These are phyloP conservation scores for Pyrenula aspistea DNA, from an alignment of 495 filamentous ascomycete genomes.

Conservation along the genomic window DNA sequence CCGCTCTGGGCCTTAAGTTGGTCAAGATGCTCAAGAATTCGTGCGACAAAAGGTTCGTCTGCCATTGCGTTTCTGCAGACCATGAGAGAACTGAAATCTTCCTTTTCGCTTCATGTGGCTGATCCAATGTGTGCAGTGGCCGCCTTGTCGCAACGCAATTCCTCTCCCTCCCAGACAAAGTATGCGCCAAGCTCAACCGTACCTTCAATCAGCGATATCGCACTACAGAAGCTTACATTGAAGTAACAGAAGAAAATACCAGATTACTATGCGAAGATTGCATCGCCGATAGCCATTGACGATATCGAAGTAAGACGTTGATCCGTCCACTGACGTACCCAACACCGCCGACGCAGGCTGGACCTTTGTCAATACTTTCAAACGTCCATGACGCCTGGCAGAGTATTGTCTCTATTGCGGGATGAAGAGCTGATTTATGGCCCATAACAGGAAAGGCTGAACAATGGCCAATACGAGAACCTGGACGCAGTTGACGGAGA, in stretches of 20 bases:
- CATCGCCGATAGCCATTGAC: constrained; percentile 63
- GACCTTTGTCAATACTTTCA: too few relatives aligned
- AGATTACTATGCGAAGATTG: constrained; percentile 64
- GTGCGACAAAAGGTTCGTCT: constrained; percentile 57
- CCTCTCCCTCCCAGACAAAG: constrained; percentile 48
- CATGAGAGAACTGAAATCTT: too few relatives aligned
- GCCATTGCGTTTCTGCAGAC: too few relatives aligned
- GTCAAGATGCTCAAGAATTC: constrained; percentile 52
- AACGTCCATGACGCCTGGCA: too few relatives aligned
- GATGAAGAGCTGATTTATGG: background rate
- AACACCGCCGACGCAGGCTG: too few relatives aligned
- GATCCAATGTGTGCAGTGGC: constrained; percentile 1
- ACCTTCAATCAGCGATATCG: background rate
- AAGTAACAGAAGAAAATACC: constrained; percentile 33
- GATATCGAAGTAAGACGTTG: constrained; percentile 46
- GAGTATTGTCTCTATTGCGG: background rate
- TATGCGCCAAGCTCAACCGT: too few relatives aligned
- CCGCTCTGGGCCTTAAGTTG: constrained; percentile 51
- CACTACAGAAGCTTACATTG: background rate
- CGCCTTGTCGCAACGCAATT: constrained; percentile 62
- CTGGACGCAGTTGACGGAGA: constrained; percentile 57
- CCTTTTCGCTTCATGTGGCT: too few relatives aligned
- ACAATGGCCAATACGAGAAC: constrained; percentile 45
- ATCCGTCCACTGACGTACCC: too few relatives aligned
- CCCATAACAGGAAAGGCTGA: constrained; percentile 46